Evolutionary conservation across 768 basidiomycete genomes (phyloP).

Genomic region (Clitopilus hobsonii): DNA sequence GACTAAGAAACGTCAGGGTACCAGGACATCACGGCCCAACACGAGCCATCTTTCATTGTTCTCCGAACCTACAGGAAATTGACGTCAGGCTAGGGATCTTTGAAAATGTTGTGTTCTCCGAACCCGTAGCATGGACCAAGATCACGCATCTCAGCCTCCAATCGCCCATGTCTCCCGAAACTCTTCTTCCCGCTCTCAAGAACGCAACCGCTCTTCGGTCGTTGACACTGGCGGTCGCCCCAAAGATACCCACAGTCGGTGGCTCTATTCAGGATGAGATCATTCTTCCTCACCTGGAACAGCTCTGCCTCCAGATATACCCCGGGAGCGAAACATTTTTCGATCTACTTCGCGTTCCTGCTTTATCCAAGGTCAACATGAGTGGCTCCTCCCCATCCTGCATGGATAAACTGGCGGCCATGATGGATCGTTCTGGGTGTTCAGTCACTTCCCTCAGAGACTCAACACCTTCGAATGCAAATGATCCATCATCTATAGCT

Average conservation of each 20-base stretch:
- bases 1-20: neutral
- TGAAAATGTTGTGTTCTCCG: neutral
- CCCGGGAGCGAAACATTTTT: neutral
- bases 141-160: neutral
- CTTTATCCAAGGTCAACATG: neutral
- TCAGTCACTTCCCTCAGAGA: neutral
- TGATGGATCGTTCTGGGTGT: neutral
- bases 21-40: neutral
- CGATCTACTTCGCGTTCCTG: neutral
- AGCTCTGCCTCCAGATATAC: neutral
- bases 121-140: neutral
- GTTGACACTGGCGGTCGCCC: too few species aligned
- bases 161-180: neutral
- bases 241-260: too few species aligned
- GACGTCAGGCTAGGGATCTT: neutral
- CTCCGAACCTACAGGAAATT: neutral
- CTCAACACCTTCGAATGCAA: too few species aligned
- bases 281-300: neutral
- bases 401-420: neutral
- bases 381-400: neutral
- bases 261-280: neutral
- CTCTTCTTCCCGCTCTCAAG: neutral
- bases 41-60: neutral
- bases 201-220: too few species aligned
- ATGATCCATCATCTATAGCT: too few species aligned